A percentile compares a stretch with the other conserved stretches of the same genome.
Evolutionary conservation across 257 asterid species (phyloP).

Genomic region (Paraleonurus japonicus): DNA sequence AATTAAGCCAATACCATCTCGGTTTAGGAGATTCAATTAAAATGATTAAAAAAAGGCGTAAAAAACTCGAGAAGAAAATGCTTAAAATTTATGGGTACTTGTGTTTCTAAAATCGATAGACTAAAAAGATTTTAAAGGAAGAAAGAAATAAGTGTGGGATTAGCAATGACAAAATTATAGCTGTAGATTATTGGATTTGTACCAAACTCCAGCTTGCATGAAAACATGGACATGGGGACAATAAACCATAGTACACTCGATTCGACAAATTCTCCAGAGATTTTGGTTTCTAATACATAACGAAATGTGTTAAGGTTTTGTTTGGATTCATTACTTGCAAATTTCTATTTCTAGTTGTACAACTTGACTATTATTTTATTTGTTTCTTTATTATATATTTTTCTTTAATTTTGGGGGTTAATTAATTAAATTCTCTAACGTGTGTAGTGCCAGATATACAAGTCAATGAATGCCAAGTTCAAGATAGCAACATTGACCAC

Average conservation of each 20-base stretch:
- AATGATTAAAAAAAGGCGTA: neutral
- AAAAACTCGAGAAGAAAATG: neutral
- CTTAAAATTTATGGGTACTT: constrained; percentile 12
- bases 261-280: constrained; percentile 49
- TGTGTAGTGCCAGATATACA: constrained; percentile 25
- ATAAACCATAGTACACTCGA: constrained; percentile 46
- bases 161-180: constrained; percentile 43
- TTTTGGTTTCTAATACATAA: constrained; percentile 32
- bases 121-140: constrained; percentile 9
- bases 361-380: constrained; percentile 24
- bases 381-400: neutral
- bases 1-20: neutral
- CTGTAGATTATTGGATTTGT: constrained; percentile 33
- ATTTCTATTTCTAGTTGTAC: constrained; percentile 24
- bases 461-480: constrained; percentile 50
- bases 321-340: constrained; percentile 27
- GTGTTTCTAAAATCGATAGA: constrained; percentile 26
- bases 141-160: constrained; percentile 27
- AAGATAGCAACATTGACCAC: constrained; percentile 34
- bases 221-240: constrained; percentile 48
- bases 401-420: neutral
- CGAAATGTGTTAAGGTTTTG: constrained; percentile 33
- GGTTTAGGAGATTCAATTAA: constrained; percentile 7
- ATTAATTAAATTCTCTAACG: neutral
- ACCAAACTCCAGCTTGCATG: constrained; percentile 41